Base-by-base conservation (phyloP, 2,329 filamentous ascomycete species). In the Clonostachys rosea region DNA sequence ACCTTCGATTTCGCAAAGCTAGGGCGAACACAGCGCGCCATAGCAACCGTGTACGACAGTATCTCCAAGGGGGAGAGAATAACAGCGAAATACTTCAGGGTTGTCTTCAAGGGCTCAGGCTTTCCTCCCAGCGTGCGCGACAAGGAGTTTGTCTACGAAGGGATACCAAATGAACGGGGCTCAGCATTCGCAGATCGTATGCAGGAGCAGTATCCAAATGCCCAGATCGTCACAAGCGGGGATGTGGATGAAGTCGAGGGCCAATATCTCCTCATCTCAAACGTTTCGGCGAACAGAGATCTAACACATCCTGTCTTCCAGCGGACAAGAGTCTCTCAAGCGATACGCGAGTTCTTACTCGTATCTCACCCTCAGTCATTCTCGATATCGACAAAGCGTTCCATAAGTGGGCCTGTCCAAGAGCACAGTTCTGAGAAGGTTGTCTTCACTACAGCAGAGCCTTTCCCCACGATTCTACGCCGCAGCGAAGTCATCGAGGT, bases 141-240 rank as follows among this genome's bases (percentile, higher is more conserved):
- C 65, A 96, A 96, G 68, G 86, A 92, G 49, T 97, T 90, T 64
- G 86, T 97, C 47, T 95, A 95, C 57, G 90, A 97, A 66, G 91
- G 89, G 1, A 81, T 83, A 2, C 77, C 86, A 1, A 83, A 75
- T 7, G 92, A 97, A 65, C 81, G 87, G 18, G 83, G 89, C 39
- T 81, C 84, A 2, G 84, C 83, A 5, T 97, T 97, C 57, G 89
- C 89, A 2, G 91, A 96, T 62, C 86, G 89, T 44, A 89, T 97
- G 81, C 91, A 95, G 61, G 87, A 91, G 63, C 86, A 95, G 58
- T 90, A 95, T 60, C 92, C 91, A 5, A 75, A 86, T 3, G 91
- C 92, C 4, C 87, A 94, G 58, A 86, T 96, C 49, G 74, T 95
- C 40, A 84, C 83, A 5, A 76, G 78, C 33, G 81, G 81, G 7